Conservation (phyloP, 345 rosid genomes). For the Hibiscus tridactylites region DNA sequence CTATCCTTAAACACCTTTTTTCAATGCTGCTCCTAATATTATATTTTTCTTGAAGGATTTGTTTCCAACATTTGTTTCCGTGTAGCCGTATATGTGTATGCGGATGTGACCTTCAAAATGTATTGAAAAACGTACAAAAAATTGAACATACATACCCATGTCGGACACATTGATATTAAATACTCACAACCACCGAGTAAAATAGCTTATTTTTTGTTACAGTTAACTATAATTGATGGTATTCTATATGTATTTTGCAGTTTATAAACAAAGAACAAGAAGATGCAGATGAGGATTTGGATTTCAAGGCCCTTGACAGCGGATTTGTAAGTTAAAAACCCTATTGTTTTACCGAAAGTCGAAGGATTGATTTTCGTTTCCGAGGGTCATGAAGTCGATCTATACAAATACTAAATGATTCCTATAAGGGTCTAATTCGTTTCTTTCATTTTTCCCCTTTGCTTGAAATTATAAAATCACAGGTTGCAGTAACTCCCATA, state of each 20-base stretch:
- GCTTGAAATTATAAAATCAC: constrained; percentile 2
- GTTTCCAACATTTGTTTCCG: background rate
- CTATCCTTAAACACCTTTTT: background rate
- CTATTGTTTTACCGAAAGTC: background rate
- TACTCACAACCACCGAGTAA: background rate
- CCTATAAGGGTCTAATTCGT: background rate
- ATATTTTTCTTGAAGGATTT: background rate
- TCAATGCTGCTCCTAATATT: background rate
- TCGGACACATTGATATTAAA: background rate
- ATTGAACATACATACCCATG: background rate
- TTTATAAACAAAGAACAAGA: constrained; percentile 50
- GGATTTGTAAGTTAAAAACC: constrained; percentile 60
- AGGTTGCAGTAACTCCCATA: constrained; percentile 81
- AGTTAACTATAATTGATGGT: background rate
- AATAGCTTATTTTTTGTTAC: background rate
- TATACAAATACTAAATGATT: background rate
- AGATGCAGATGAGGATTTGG: constrained; percentile 52
- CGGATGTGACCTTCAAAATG: background rate
- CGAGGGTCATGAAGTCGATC: background rate
- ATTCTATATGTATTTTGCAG: constrained; percentile 22
- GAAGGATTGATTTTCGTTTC: background rate
- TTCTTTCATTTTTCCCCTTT: background rate
- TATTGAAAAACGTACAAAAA: background rate
- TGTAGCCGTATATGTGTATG: background rate
- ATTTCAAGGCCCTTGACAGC: constrained; percentile 57